Conservation (phyloP, 768 basidiomycete species). For the Clitopilus hobsonii region DNA sequence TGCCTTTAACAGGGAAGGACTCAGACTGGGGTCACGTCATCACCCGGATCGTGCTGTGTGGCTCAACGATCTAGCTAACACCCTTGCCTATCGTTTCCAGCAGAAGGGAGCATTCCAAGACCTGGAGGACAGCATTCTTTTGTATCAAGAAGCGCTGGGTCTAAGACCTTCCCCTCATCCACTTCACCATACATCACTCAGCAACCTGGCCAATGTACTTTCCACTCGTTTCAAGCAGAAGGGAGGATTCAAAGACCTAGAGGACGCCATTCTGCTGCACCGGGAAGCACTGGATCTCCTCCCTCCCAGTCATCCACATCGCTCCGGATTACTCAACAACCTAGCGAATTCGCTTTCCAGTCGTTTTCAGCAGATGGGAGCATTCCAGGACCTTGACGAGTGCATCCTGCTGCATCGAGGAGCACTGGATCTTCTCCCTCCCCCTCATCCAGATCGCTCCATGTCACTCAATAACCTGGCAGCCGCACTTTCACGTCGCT, state of each 20-base stretch:
- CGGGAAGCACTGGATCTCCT: conserved; percentile 1
- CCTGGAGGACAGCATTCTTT: conserved; percentile 15
- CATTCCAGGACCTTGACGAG: conserved; percentile 6
- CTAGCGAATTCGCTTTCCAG: conserved; percentile 5
- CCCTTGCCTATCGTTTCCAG: conserved; percentile 5
- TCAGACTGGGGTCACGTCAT: neutral
- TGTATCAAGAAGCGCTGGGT: conserved; percentile 1
- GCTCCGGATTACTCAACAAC: conserved; percentile 4
- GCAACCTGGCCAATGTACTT: neutral
- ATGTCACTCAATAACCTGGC: conserved; percentile 13
- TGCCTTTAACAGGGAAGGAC: neutral
- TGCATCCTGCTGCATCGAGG: conserved; percentile 4
- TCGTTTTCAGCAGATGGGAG: conserved; percentile 11
- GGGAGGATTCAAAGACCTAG: neutral
- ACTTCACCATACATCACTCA: neutral
- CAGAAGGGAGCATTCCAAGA: neutral
- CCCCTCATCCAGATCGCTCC: conserved; percentile 9
- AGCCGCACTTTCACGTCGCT: conserved; percentile 4
- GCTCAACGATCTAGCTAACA: conserved; percentile 14
- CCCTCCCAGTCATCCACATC: conserved; percentile 8
- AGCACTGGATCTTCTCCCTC: conserved; percentile 8
- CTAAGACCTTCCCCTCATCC: neutral
- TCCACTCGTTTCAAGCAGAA: neutral
- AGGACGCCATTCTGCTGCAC: neutral
- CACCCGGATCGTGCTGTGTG: neutral